Base-by-base conservation (phyloP, 768 basidiomycete species). In the Psilocybe subaeruginosa region DNA sequence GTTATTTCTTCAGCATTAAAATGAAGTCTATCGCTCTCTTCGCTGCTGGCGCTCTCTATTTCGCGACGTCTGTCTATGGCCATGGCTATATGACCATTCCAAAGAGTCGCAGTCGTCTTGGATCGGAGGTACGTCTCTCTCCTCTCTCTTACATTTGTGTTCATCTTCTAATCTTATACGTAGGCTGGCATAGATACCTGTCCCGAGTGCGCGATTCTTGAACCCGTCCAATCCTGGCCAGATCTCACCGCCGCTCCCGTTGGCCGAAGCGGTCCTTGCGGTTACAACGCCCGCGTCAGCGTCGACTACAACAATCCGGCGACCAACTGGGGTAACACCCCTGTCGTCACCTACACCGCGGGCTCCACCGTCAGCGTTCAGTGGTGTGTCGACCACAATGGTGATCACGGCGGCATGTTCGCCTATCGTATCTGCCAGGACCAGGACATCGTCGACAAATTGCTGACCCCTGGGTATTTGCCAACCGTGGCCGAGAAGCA, bases 361-460 rank as follows among this genome's bases (percentile, higher is more conserved):
- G 56, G 47, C 30, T 46, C 43, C 46, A 48, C 30, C 7, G 56
- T 37, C 46, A 57, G 16, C 30, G 56, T 57, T 8, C 46, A 57
- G 47, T 57, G 56, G 56, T 57, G 56, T 27, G 46, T 57, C 11
- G 56, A 57, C 56, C 56, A 57, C 31, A 57, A 57, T 35, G 56
- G 56, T n/a, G 56, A 57, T 23, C 56, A 57, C 33, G 56, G 56
- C 14, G 56, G 56, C 45, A 57, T 57, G 56, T 57, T 48, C 47
- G n/a, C 29, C 46, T 57, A 57, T 31, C 56, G 56, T 39, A 57
- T 57, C 56, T 57, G 56, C 56, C 56, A 57, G 46, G 46, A 57
- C 56, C 56, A 57, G n/a, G 45, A 45, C 30, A 48, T 57, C 46
- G 56, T 57, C 35, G 47, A 57, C 33, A 57, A 57, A 23, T 41